Base-by-base conservation (phyloP, 441 rosid genomes). In the Eruca vesicaria region DNA sequence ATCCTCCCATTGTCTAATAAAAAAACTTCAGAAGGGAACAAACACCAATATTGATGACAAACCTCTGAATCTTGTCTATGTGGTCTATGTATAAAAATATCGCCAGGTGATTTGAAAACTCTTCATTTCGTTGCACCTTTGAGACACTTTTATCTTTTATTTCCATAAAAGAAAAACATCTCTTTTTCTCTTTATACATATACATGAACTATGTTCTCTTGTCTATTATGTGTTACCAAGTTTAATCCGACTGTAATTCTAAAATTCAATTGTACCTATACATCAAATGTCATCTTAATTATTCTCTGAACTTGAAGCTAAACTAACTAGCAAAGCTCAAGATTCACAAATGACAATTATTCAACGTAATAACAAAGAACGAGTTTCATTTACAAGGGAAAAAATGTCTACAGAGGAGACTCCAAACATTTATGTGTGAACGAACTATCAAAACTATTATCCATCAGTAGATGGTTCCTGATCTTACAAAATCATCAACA, bases 1-100 rank as follows among this genome's bases (percentile, higher is more conserved):
- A 23, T 23, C 26, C 26, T 23, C 26, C 26, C 26, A 23, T 23
- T 23, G 26, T 23, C 26, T 23, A 23, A 23, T n/a, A n/a, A n/a
- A n/a, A n/a, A n/a, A n/a, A n/a, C n/a, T n/a, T n/a, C n/a, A n/a
- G 9, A 65, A 31, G 26, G 63, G 16, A 50, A 66, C 80, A 77
- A 45, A 45, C 80, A 77, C 77, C 69, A 23, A 23, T 1, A 72
- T 72, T 77, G 72, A 77, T 71, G 48, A 72, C 59, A 78, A 52
- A 78, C 58, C 21, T 77, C 64, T 69, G 26, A 23, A 23, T 71
- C 32, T 18, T 35, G 52, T 77, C 63, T 29, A 31, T 20, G 52
- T 38, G 64, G 3, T 23, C 3, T 23, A 1, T 23, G 26, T 23
- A 1, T 23, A 23, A 23, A 23, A 23, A 23, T 23, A 3, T 1